phyloP scores from a whole-genome alignment of 2,329 filamentous ascomycete species.

The Rachicladosporium sp. region DNA sequence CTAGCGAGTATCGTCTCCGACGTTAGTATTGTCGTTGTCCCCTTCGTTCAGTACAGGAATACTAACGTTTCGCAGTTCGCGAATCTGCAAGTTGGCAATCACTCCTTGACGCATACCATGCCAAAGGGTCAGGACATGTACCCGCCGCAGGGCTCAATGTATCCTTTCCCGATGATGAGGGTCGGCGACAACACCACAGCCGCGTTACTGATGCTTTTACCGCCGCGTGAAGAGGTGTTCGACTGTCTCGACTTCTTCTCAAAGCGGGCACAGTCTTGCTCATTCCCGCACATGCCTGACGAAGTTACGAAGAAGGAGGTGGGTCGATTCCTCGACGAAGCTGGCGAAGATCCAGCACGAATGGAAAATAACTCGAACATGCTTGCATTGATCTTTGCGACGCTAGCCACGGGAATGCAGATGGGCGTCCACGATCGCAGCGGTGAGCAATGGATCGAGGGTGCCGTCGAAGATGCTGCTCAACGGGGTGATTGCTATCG shows the following conservation, averaged over 20 bases:
- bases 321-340: slow-evolving; percentile 31
- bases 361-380: slow-evolving; percentile 29
- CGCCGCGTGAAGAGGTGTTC: slow-evolving; percentile 26
- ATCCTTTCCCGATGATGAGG: slow-evolving; percentile 36
- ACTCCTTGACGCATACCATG: slow-evolving; percentile 33
- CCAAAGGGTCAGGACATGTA: slow-evolving; percentile 33
- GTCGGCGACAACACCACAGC: slow-evolving; percentile 11
- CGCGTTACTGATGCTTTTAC: slow-evolving; percentile 25
- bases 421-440: slow-evolving; percentile 32
- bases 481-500: slow-evolving; percentile 31
- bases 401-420: slow-evolving; percentile 35
- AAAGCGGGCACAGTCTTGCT: slow-evolving; percentile 29
- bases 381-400: slow-evolving; percentile 37
- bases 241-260: slow-evolving; percentile 31
- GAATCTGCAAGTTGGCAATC: slow-evolving; percentile 26
- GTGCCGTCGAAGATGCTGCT: slow-evolving; percentile 18
- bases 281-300: slow-evolving; percentile 34
- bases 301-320: slow-evolving; percentile 32
- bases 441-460: slow-evolving; percentile 27
- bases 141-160: slow-evolving; percentile 23
- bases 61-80: slow-evolving; percentile 26
- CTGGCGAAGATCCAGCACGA: too few relatives aligned
- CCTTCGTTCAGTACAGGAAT: neutral
- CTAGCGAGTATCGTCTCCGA: slow-evolving; percentile 36
- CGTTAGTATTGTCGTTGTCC: slow-evolving; percentile 19